Conservation (phyloP, 2,329 filamentous ascomycete genomes). For the Pseudodiploospora longispora region DNA sequence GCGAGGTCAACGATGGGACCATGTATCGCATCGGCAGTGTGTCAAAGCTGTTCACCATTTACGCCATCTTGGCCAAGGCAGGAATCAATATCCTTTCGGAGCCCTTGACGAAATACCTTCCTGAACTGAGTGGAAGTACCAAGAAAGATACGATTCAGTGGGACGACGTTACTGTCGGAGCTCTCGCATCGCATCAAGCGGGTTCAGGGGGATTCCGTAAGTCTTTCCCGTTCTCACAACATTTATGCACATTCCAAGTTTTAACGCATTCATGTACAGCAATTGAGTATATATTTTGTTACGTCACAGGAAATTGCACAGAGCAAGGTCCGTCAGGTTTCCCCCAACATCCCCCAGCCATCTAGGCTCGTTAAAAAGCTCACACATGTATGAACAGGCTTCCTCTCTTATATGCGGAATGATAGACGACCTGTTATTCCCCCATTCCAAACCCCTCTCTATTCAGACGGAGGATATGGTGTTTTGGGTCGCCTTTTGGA, state of each 20-base stretch:
- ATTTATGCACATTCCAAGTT: constrained; percentile 2
- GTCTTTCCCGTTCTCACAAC: not conserved
- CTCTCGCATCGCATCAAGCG: constrained; percentile 6
- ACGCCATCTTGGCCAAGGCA: constrained; percentile 15
- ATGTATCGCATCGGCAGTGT: constrained; percentile 20
- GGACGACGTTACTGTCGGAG: constrained; percentile 7
- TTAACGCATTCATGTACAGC: not conserved
- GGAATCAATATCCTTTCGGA: constrained; percentile 15
- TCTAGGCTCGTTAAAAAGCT: too few relatives aligned
- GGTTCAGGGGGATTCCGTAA: constrained; percentile 7
- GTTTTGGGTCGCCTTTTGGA: constrained; percentile 10
- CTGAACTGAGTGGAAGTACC: constrained; percentile 12
- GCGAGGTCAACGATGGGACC: constrained; percentile 13
- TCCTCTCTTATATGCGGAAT: constrained; percentile 6
- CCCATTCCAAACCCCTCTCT: constrained; percentile 5
- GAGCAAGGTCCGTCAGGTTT: too few relatives aligned
- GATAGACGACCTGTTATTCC: constrained; percentile 1
- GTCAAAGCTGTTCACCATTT: constrained; percentile 20
- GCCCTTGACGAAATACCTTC: constrained; percentile 18
- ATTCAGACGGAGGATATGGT: constrained; percentile 15
- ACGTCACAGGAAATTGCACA: constrained; percentile 3
- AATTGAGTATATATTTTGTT: not conserved
- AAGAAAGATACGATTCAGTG: constrained; percentile 3
- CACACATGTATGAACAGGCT: not conserved
- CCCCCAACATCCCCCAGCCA: too few relatives aligned